These are phyloP conservation scores for Naganishia liquefaciens DNA, from an alignment of 1,284 basidiomycete genomes.

Conservation along the genomic window DNA sequence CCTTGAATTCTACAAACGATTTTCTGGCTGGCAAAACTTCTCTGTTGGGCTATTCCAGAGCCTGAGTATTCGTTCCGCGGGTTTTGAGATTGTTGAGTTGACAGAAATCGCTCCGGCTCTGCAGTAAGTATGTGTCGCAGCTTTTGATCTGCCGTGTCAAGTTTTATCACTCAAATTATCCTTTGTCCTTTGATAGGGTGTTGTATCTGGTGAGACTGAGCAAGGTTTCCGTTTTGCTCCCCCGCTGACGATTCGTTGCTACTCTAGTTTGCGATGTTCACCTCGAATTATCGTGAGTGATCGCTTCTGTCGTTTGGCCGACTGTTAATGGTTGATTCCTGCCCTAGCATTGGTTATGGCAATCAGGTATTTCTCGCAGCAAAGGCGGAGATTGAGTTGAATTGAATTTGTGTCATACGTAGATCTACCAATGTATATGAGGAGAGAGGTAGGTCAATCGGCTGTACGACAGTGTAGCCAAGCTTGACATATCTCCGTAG, in stretches of 20 bases:
- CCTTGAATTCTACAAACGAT: conserved; percentile 34
- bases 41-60: conserved; percentile 43
- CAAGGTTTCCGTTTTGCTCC: not conserved
- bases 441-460: conserved; percentile 38
- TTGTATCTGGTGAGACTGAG: conserved; percentile 6
- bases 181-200: not conserved
- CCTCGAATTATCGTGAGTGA: conserved; percentile 47
- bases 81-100: conserved; percentile 42
- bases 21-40: conserved; percentile 40
- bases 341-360: conserved; percentile 11
- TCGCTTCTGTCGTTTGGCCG: not conserved
- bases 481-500: not conserved
- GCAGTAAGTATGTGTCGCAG: conserved; percentile 35
- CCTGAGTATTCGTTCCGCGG: conserved; percentile 41
- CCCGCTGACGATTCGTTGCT: not conserved
- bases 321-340: not conserved
- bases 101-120: conserved; percentile 40
- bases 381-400: conserved; percentile 7
- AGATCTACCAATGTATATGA: conserved; percentile 49
- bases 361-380: conserved; percentile 4
- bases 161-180: not conserved
- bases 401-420: conserved; percentile 22
- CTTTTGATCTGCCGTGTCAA: too few relatives aligned
- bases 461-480: not conserved
- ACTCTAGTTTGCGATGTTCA: conserved; percentile 42